Conservation (phyloP, 495 filamentous ascomycete species). For the Penicillium arizonense region DNA sequence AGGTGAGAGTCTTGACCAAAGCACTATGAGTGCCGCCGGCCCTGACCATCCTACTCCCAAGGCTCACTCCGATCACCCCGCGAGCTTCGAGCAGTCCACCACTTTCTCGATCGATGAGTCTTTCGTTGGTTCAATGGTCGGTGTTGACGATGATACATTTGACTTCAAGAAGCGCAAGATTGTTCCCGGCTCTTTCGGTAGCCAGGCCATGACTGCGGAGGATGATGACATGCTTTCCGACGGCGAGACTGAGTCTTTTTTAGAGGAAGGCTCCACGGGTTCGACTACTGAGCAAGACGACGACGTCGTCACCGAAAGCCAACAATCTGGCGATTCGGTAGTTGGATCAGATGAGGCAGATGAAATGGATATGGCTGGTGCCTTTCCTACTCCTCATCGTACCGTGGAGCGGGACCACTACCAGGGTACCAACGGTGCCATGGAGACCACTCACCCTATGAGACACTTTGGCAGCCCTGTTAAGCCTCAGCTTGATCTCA, state of each 20-base stretch:
- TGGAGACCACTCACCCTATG: slow-evolving; percentile 41
- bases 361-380: slow-evolving; percentile 75
- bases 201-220: slow-evolving; percentile 52
- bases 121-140: slow-evolving; percentile 46
- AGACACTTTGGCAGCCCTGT: slow-evolving; percentile 55
- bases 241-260: slow-evolving; percentile 71
- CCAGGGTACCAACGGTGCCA: slow-evolving; percentile 41
- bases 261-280: slow-evolving; percentile 83
- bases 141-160: slow-evolving; percentile 74
- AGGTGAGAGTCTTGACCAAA: slow-evolving; percentile 52
- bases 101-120: slow-evolving; percentile 52
- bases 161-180: slow-evolving; percentile 72
- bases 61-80: slow-evolving; percentile 38
- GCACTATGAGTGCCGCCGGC: slow-evolving; percentile 51
- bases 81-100: slow-evolving; percentile 44
- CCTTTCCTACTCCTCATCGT: slow-evolving; percentile 62
- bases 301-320: slow-evolving; percentile 57
- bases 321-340: slow-evolving; percentile 61
- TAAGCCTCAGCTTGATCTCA: slow-evolving; percentile 55
- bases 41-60: slow-evolving; percentile 58
- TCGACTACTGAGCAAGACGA: slow-evolving; percentile 66
- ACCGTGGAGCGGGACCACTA: slow-evolving; percentile 62
- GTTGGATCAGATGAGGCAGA: slow-evolving; percentile 69
- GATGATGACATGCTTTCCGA: slow-evolving; percentile 44
- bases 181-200: slow-evolving; percentile 77